Evolutionary conservation across 495 filamentous ascomycete species (phyloP), one percentile per base, ranked within the genome.

Genomic region (Talaromyces proteolyticus): DNA sequence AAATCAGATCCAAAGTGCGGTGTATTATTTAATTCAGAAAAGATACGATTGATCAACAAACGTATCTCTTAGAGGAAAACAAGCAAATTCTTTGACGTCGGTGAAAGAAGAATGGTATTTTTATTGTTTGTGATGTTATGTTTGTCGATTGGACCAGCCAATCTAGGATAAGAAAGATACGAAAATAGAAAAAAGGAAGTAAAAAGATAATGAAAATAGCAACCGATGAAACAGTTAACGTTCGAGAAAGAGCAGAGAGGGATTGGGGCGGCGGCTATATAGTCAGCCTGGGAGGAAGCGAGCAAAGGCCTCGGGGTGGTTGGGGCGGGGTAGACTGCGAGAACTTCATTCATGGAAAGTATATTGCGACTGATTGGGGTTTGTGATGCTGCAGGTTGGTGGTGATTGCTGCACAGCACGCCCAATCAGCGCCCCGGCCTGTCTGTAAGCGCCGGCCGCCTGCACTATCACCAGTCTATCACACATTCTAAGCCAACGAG

Each of bases 141-240:
- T 41, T 43, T 45, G 34, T 58, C 57, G 63, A 61, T 57, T 73
- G 69, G 69, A 59, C 69, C 69, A 69, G 70, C 68, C 67, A 71
- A 67, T 62, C 60, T 46, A 24, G 62, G 65, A 69, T 46, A n/a
- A 53, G 49, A 44, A 53, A 72, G 61, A 65, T 67, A 44, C 24
- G 54, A 53, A 49, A 55, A 50, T 57, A 64, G 63, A 60, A 47
- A 54, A 46, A 46, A 20, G 42, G 41, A 45, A 19, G 42, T 34
- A 43, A 38, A 36, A 40, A 34, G 37, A 42, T 37, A 49, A n/a
- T n/a, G n/a, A 29, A 41, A 54, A 39, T 57, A 64, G 56, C 55
- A 61, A 58, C 60, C 58, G 55, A 53, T 61, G 53, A 72, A 69
- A 66, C 64, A 68, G n/a, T 58, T 57, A 54, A 47, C 55, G 53